Base-by-base conservation (phyloP, 1,284 basidiomycete genomes). In the Exsudoporus floridanus region DNA sequence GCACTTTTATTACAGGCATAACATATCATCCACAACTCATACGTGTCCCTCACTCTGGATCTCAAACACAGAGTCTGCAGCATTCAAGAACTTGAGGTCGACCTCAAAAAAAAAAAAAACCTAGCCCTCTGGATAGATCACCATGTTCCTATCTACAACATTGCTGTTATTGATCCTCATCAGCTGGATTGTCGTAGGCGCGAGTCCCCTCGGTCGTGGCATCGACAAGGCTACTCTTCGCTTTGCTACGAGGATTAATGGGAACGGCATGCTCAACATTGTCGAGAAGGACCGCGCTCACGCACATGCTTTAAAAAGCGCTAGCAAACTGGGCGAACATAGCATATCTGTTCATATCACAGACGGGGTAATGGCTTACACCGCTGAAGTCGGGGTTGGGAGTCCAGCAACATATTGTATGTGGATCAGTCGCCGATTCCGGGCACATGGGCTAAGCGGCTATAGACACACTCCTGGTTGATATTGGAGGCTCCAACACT, bases 381-480 rank as follows among this genome's bases (percentile, higher is more conserved):
- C 65, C 10, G 64, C 70, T n/a, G 59, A 66, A 4, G 70, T 74
- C 46, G 76, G 76, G 34, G 72, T 80, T 23, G 79, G 77, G 10
- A 67, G 51, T 52, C 77, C 77, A 8, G 60, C 77, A 3, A 76
- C 73, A 9, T 71, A 49, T 76, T 83, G 46, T 71, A 38, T 4
- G 52, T 49, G 10, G 31, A 33, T n/a, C 12, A n/a, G n/a, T 36
- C 3, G n/a, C 8, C 5, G 5, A 19, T n/a, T 18, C 7, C 16
- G 16, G 23, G n/a, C 16, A 19, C 9, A 16, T 31, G 5, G 9
- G 4, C 34, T 40, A 7, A 42, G 2, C 13, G 14, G 13, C 14
- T 16, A 8, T 33, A 33, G 31, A 33, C 31, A 33, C 31, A 16
- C 31, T 33, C 7, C 6, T 33, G 7, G 16, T 33, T 14, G 31